phyloP scores from a whole-genome alignment of 2,329 filamentous ascomycete genomes.

The Diaporthe velutina region DNA sequence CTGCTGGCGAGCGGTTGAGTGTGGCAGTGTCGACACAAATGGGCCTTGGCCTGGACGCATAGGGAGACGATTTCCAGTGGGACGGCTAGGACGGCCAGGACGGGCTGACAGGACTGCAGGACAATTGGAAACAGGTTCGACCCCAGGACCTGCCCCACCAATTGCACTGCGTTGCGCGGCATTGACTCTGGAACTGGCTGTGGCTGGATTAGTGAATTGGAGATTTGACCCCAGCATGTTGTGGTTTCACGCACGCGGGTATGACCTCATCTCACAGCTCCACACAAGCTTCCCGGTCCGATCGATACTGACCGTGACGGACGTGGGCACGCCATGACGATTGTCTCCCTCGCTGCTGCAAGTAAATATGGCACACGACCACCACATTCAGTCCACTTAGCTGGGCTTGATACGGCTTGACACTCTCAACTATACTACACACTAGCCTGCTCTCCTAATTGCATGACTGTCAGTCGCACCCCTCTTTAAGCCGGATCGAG shows the following conservation, averaged over 20 bases:
- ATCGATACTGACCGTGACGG: neutral
- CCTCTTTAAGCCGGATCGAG: neutral
- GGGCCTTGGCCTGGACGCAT: conserved; percentile 17
- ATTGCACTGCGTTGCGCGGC: neutral
- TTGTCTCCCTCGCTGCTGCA: neutral
- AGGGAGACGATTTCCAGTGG: conserved; percentile 13
- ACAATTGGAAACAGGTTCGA: conserved; percentile 8
- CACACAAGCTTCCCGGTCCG: conserved; percentile 5
- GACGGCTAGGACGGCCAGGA: too few relatives aligned
- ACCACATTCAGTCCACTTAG: neutral
- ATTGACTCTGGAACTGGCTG: neutral
- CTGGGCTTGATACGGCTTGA: neutral
- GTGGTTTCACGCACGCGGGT: conserved; percentile 34
- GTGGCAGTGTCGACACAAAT: conserved; percentile 16
- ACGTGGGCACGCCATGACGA: neutral
- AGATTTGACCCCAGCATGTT: neutral
- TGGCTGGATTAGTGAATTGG: conserved; percentile 4
- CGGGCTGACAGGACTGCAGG: neutral
- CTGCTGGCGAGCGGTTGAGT: neutral
- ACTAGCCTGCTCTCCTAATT: neutral
- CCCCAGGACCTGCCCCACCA: conserved; percentile 11
- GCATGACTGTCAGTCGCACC: neutral
- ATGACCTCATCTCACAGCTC: conserved; percentile 39
- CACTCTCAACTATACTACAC: neutral
- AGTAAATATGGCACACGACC: conserved; percentile 14